Conservation (phyloP, 805 yeast species). For the Saccharomycopsis fermentans region DNA sequence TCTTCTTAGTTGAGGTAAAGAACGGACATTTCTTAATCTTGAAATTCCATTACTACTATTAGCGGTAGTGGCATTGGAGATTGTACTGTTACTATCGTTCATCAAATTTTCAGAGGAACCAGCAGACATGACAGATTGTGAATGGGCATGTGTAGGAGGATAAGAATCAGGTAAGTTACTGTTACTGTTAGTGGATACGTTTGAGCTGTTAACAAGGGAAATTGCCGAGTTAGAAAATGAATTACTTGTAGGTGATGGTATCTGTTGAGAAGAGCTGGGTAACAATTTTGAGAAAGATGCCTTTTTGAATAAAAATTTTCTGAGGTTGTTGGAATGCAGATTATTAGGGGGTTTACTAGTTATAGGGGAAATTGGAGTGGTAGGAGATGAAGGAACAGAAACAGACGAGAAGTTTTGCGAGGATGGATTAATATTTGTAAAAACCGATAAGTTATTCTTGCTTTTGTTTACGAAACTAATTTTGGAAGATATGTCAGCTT, state of each 20-base stretch:
- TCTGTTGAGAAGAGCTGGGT: not conserved
- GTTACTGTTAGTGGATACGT: no score
- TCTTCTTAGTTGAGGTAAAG: constrained; percentile 16
- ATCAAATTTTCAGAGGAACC: not conserved
- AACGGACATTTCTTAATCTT: constrained; percentile 13
- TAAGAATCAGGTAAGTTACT: not conserved
- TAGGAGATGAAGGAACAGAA: not conserved
- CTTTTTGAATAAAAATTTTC: not conserved
- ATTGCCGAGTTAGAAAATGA: not conserved
- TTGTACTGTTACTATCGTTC: not conserved
- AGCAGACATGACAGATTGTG: not conserved
- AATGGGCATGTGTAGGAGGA: not conserved
- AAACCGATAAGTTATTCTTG: not conserved
- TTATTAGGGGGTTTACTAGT: not conserved
- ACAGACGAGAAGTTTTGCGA: not conserved
- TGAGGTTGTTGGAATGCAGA: not conserved
- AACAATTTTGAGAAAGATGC: not conserved
- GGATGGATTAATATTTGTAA: not conserved
- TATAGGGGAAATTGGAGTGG: not conserved
- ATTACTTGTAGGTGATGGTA: not conserved
- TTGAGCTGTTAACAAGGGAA: not conserved
- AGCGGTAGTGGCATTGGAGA: not conserved
- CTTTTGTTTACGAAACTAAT: constrained; percentile 1
- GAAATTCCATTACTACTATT: not conserved
- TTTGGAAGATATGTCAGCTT: not conserved